Evolutionary conservation across 2,329 filamentous ascomycete species (phyloP), one percentile per base, ranked within the genome.

Genomic region (Penicillium sp.): DNA sequence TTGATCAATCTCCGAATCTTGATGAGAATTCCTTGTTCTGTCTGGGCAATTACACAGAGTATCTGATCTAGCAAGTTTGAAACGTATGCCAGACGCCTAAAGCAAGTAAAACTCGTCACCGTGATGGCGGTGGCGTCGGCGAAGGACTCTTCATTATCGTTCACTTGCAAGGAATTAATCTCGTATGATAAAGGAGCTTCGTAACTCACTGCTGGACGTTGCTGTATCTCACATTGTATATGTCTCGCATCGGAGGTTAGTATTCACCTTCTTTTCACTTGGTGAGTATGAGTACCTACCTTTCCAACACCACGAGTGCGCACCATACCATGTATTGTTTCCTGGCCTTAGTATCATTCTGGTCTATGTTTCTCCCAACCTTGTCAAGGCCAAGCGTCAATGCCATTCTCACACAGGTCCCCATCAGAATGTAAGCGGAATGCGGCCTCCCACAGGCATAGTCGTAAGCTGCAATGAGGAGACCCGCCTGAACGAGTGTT

Each of bases 321-420:
- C 23, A 21, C 50, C 50, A 38, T 20, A 53, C 38, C 50, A 53
- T 46, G 26, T 53, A 35, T 21, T 53, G 21, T 42, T 53, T 28
- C 18, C 38, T 4, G 7, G n/a, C 2, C 50, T 45, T 38, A 11
- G 18, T 35, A 28, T 20, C n/a, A 5, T 21, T 28, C n/a, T 21
- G 6, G 38, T 16, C 21, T 45, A 30, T 23, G 20, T 45, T 30
- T 23, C 23, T 46, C 14, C 23, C 26, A 23, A 16, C 16, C 20
- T 53, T 53, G 30, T 53, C 50, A 33, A 53, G 23, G n/a, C 50
- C 50, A 18, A 53, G 21, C 11, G 33, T 46, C 42, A 26, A n/a
- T 26, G 50, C 50, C 50, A 53, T 53, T 28, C 50, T 53, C 8
- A 11, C 23, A 28, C 50, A 53, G 12, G 38, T 53, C 20, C 40